These are phyloP conservation scores for Mariannaea elegans DNA, from an alignment of 2,329 filamentous ascomycete species.

Conservation along the genomic window DNA sequence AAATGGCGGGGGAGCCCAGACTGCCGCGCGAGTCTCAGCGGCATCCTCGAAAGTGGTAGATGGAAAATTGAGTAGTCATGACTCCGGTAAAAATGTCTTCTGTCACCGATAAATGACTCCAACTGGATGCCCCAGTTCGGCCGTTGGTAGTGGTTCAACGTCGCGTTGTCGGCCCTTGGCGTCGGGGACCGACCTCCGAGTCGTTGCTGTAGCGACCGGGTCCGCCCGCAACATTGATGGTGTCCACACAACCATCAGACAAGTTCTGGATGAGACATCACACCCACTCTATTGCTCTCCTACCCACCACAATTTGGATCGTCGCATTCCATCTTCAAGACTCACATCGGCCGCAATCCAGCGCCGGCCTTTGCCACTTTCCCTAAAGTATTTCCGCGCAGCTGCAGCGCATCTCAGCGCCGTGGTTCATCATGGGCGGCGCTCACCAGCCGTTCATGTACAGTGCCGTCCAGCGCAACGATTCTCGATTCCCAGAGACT, in stretches of 20 bases:
- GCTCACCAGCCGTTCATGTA: constrained; percentile 75
- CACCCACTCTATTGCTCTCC: neutral
- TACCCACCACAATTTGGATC: neutral
- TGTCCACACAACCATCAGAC: constrained; percentile 24
- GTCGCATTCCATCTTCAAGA: constrained; percentile 8
- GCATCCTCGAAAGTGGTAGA: constrained; percentile 18
- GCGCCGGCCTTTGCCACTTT: constrained; percentile 7
- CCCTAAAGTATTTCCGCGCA: neutral
- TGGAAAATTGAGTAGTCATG: neutral
- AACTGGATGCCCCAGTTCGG: neutral
- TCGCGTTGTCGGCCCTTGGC: constrained; percentile 8
- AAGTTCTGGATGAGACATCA: neutral
- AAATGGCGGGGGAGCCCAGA: constrained; percentile 2
- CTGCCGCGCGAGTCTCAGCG: constrained; percentile 16
- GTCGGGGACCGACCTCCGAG: constrained; percentile 24
- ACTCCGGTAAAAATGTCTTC: neutral
- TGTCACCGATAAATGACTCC: constrained; percentile 24
- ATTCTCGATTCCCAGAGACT: constrained; percentile 62
- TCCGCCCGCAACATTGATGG: constrained; percentile 5
- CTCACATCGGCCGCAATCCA: neutral
- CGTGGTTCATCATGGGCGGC: constrained; percentile 38
- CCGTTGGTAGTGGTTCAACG: too few species aligned
- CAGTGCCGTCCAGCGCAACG: constrained; percentile 59
- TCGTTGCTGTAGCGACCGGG: constrained; percentile 41
- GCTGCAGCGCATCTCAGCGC: constrained; percentile 23